Conservation (phyloP, 2,329 filamentous ascomycete genomes). For the Microdochium paspali region DNA sequence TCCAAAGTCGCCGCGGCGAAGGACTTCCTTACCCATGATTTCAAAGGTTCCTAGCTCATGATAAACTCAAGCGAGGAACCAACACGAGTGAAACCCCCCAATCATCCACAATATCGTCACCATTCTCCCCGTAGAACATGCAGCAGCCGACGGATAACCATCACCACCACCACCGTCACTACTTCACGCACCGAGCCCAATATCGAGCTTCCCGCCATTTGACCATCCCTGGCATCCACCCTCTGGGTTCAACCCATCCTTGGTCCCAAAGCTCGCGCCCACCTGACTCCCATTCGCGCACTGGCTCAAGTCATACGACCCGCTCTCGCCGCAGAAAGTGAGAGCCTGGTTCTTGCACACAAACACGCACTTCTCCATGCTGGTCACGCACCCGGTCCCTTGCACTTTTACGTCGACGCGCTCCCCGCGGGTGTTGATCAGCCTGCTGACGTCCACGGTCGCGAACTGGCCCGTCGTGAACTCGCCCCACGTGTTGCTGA, state of each 20-base stretch:
- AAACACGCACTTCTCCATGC: constrained; percentile 32
- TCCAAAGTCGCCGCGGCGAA: too few relatives aligned
- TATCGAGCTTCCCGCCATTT: constrained; percentile 9
- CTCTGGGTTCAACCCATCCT: constrained; percentile 12
- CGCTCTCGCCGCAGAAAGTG: constrained; percentile 20
- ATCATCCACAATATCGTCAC: too few relatives aligned
- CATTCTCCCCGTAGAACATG: too few relatives aligned
- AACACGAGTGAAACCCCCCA: too few relatives aligned
- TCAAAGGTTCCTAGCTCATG: too few relatives aligned
- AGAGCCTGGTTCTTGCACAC: constrained; percentile 21
- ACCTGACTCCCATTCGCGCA: constrained; percentile 17
- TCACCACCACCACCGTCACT: too few relatives aligned
- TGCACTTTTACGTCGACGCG: constrained; percentile 22
- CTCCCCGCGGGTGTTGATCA: constrained; percentile 32
- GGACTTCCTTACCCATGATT: too few relatives aligned
- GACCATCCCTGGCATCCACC: constrained; percentile 20
- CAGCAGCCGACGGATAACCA: too few relatives aligned
- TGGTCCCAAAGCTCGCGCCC: constrained; percentile 12
- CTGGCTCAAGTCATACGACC: constrained; percentile 26
- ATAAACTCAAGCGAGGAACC: too few relatives aligned
- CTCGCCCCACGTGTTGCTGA: constrained; percentile 33
- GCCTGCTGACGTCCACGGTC: constrained; percentile 23
- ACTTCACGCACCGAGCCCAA: not conserved
- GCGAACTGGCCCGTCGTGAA: constrained; percentile 22
- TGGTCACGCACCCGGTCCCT: constrained; percentile 26